Conservation (phyloP, 352 stramenopile species). For the Aphanomyces cochlioides region DNA sequence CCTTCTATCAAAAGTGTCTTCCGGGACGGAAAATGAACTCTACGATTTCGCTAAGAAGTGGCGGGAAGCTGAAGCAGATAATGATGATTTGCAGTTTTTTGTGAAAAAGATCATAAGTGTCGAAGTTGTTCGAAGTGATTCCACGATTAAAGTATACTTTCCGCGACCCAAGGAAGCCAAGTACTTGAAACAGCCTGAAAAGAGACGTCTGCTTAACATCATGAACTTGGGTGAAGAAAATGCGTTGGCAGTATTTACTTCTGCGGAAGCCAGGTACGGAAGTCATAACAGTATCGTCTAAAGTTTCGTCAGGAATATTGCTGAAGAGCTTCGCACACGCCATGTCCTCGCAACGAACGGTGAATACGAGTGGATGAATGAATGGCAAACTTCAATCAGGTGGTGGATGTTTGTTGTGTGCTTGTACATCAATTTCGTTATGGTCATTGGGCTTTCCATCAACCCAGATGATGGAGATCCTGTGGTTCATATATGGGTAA, state of each 20-base stretch:
- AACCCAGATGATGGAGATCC: conserved; percentile 8
- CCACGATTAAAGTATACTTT: conserved; percentile 21
- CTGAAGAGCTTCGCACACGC: conserved; percentile 25
- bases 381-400: background rate
- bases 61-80: conserved; percentile 1
- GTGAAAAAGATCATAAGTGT: conserved; percentile 23
- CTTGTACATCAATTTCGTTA: conserved; percentile 27
- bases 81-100: conserved; percentile 24
- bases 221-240: conserved; percentile 28
- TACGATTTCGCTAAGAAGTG: conserved; percentile 12
- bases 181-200: conserved; percentile 17
- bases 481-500: conserved; percentile 9
- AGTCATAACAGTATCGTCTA: no score
- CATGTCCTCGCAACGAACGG: conserved; percentile 10
- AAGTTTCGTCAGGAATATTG: conserved; percentile 19
- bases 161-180: conserved; percentile 26
- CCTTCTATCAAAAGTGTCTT: conserved; percentile 4
- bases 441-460: conserved; percentile 22
- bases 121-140: conserved; percentile 23
- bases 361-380: conserved; percentile 27
- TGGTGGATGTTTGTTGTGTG: conserved; percentile 29
- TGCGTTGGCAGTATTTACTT: conserved; percentile 22
- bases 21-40: background rate
- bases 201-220: conserved; percentile 23
- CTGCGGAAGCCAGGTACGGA: conserved; percentile 11